These are phyloP conservation scores for Mucor circinelloides DNA, from an alignment of 371 early-diverging fungal genomes.

Conservation along the genomic window DNA sequence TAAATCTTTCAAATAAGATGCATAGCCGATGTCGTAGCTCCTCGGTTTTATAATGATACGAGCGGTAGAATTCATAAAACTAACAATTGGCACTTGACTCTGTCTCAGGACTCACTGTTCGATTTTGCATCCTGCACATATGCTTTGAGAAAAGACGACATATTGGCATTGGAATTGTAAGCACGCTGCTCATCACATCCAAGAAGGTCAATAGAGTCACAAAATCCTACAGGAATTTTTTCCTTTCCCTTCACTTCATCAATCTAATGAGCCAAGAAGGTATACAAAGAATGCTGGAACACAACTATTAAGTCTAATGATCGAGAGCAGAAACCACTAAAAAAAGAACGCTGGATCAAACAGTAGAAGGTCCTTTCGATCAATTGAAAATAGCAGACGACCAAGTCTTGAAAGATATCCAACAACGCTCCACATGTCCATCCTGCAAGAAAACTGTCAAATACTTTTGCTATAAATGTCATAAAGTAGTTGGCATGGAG, in stretches of 20 bases:
- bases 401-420: slow-evolving; percentile 32
- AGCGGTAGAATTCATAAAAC: no score
- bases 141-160: no score
- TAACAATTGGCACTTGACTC: no score
- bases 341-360: slow-evolving; percentile 17
- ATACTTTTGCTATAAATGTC: slow-evolving; percentile 79
- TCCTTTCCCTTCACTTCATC: background rate
- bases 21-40: no score
- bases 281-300: background rate
- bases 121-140: no score
- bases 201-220: background rate
- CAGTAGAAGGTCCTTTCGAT: slow-evolving; percentile 23
- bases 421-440: slow-evolving; percentile 54
- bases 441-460: slow-evolving; percentile 68
- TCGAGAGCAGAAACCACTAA: background rate
- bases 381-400: slow-evolving; percentile 44
- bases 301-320: background rate
- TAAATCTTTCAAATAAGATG: no score
- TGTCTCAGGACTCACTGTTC: no score
- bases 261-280: slow-evolving; percentile 14
- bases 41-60: no score
- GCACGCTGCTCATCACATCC: no score
- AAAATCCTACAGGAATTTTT: background rate
- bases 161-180: no score
- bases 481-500: slow-evolving; percentile 54